Evolutionary conservation across 2,329 filamentous ascomycete genomes (phyloP).

Genomic region (Alternaria brassicicola): DNA sequence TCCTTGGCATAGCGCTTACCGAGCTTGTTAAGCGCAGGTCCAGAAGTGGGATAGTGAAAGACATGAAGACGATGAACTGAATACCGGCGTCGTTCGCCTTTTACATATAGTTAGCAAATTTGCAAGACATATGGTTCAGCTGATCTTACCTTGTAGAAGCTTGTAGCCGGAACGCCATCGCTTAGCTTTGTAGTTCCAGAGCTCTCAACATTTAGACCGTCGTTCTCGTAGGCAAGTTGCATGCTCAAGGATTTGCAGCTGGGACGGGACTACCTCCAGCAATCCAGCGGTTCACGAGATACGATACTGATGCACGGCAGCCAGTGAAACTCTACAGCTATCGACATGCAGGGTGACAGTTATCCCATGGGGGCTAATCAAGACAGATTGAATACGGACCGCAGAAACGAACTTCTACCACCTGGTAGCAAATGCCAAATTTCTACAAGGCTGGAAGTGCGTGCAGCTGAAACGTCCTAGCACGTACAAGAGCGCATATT

Average conservation of each 20-base stretch:
- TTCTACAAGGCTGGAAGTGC: neutral
- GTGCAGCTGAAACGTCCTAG: constrained; percentile 4
- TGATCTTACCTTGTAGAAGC: constrained; percentile 47
- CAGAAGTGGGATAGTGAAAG: constrained; percentile 42
- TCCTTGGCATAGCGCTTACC: constrained; percentile 21
- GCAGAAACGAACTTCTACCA: constrained; percentile 14
- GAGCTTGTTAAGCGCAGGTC: constrained; percentile 35
- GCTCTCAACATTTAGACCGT: constrained; percentile 49
- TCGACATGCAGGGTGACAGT: constrained; percentile 10
- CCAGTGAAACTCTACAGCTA: constrained; percentile 1
- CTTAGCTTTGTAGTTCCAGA: constrained; percentile 47
- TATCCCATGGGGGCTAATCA: constrained; percentile 13
- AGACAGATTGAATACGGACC: constrained; percentile 22
- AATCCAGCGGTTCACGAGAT: neutral
- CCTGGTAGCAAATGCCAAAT: neutral
- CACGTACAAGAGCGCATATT: neutral
- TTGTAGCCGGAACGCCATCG: constrained; percentile 47
- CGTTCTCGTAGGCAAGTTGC: neutral
- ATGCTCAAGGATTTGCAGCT: neutral
- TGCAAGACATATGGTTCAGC: too few relatives aligned
- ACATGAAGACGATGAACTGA: constrained; percentile 44
- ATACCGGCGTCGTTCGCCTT: constrained; percentile 51
- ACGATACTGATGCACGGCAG: neutral
- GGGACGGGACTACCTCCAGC: neutral
- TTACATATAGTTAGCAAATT: neutral